Base-by-base conservation (phyloP, 805 yeast genomes). In the Kurtzmaniella cleridarum region DNA sequence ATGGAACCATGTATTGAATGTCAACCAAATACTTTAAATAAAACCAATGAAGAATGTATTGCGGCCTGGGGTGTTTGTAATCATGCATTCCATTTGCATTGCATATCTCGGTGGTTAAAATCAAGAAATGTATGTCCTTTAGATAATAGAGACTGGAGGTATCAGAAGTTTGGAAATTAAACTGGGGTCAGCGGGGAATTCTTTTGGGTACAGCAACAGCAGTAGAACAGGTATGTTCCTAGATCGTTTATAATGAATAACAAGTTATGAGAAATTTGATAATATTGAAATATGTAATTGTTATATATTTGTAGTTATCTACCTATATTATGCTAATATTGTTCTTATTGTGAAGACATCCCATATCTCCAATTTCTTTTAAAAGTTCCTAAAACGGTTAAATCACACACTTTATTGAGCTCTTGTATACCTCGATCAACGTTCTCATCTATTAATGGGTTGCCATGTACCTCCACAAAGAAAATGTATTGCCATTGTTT, bases 1-100 rank as follows among this genome's bases (percentile, higher is more conserved):
- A 93, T 93, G 99, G 99, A 93, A 55, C 93, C 93, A 13, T 93
- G 98, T 60, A 85, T 93, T 48, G 98, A 90, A 60, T 93, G 99
- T 59, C 96, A 88, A 60, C 95, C 95, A 20, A 81, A 81, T 55
- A 79, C 78, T 34, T 78, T 78, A 59, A 76, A 60, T 37, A 60
- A 78, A 28, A 64, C 79, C 13, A 73, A 74, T 28, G 83, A 78
- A 31, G 89, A 83, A 50, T 93, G 99, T 67, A 81, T 85, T 32
- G 93, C 96, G 8, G 98, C 97, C 3, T 89, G 97, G 90, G 99
- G 98, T 35, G 76, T 78, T 34, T 93, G 99, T 66, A 90, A 88
- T 52, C 99, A 93, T 59, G 96, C 96, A n/a, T 93, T 93, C 76
- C 99, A 93, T 59, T 71, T 89, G 64, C 99, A 93, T 66, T 93